These are phyloP conservation scores for Pisolithus microcarpus DNA, from an alignment of 768 basidiomycete genomes.

Conservation along the genomic window DNA sequence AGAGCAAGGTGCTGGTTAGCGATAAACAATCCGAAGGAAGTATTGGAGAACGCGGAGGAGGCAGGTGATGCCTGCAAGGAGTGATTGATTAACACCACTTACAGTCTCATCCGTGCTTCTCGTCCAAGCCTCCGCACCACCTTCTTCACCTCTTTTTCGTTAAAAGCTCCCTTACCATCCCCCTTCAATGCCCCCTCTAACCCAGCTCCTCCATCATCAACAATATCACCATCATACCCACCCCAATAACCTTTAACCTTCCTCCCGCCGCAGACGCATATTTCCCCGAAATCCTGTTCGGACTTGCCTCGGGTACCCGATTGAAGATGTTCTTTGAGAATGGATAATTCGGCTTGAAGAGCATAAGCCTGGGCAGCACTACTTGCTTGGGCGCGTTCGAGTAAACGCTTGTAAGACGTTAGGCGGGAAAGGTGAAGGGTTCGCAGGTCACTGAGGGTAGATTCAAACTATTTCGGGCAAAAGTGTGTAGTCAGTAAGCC, in stretches of 20 bases:
- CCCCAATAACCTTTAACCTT: conserved; percentile 66
- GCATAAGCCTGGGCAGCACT: conserved; percentile 80
- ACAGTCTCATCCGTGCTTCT: conserved; percentile 72
- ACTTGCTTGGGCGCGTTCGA: conserved; percentile 74
- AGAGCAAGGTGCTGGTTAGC: background rate
- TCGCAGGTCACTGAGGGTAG: conserved; percentile 34
- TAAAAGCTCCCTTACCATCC: conserved; percentile 48
- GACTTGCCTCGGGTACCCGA: conserved; percentile 8
- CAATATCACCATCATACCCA: conserved; percentile 46
- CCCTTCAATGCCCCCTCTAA: conserved; percentile 44
- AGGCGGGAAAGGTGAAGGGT: conserved; percentile 48
- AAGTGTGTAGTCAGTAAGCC: conserved; percentile 1
- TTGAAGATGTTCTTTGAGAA: conserved; percentile 45
- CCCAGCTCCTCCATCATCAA: conserved; percentile 36
- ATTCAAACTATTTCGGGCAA: conserved; percentile 33
- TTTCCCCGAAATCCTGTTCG: conserved; percentile 20
- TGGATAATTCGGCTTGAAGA: conserved; percentile 70
- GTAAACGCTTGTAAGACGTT: conserved; percentile 66
- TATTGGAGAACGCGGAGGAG: too few species aligned
- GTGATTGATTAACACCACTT: conserved; percentile 24
- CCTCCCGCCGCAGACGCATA: conserved; percentile 53
- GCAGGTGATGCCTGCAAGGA: too few species aligned
- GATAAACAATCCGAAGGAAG: too few species aligned
- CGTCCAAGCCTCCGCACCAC: conserved; percentile 54
- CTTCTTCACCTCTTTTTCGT: conserved; percentile 62